phyloP scores from a whole-genome alignment of 1,284 basidiomycete genomes.

The Trametes polyzona region DNA sequence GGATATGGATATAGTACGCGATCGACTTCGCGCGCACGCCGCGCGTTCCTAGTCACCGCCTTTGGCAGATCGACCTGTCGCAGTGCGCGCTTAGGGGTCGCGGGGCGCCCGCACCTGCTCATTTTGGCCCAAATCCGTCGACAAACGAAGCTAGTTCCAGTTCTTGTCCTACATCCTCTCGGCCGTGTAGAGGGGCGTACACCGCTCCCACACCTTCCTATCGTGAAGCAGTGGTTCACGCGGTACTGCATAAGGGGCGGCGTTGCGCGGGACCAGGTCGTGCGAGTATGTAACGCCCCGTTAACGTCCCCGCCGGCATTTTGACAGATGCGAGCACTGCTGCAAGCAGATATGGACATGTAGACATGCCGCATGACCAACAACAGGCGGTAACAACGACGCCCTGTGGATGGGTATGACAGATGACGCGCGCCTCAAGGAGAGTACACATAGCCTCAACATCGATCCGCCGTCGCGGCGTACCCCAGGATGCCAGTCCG shows the following conservation, averaged over 20 bases:
- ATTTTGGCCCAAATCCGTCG: not conserved
- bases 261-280: not conserved
- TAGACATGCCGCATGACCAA: not conserved
- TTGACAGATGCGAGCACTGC: not conserved
- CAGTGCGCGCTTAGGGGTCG: not conserved
- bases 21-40: slow-evolving; percentile 5
- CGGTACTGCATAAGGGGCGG: too few relatives aligned
- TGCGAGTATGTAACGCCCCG: not conserved
- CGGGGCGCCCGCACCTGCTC: not conserved
- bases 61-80: slow-evolving; percentile 7
- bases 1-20: slow-evolving; percentile 14
- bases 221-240: too few relatives aligned
- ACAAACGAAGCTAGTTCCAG: not conserved
- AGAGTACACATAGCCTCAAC: not conserved
- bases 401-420: not conserved
- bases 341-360: not conserved
- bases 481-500: not conserved
- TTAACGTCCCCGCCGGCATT: not conserved
- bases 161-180: not conserved
- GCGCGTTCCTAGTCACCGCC: slow-evolving; percentile 11
- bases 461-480: not conserved
- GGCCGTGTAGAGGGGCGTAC: too few relatives aligned
- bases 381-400: not conserved
- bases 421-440: not conserved
- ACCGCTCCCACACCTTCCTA: too few relatives aligned